Conservation (phyloP, 1,284 basidiomycete species). For the Malassezia sympodialis region DNA sequence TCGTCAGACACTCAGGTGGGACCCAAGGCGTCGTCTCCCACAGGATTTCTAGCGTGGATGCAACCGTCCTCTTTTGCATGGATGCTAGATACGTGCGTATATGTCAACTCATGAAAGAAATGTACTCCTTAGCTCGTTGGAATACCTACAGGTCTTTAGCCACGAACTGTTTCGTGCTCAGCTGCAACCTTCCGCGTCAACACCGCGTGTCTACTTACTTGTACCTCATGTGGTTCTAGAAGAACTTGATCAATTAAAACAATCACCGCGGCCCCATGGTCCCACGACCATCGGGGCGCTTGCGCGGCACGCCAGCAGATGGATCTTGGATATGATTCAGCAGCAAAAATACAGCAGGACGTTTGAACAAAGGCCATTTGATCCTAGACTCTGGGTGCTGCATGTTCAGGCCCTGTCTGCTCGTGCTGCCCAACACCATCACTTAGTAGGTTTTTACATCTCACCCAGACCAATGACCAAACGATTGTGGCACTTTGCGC, state of each 20-base stretch:
- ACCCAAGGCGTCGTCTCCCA: background rate
- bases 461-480: slow-evolving; percentile 16
- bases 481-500: slow-evolving; percentile 12
- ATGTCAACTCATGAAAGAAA: background rate
- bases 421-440: background rate
- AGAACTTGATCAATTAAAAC: slow-evolving; percentile 14
- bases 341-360: slow-evolving; percentile 2
- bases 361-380: background rate
- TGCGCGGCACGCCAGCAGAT: slow-evolving; percentile 9
- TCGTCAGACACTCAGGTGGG: too few relatives aligned
- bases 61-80: background rate
- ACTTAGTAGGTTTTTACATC: background rate
- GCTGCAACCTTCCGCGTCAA: background rate
- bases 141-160: background rate
- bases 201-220: slow-evolving; percentile 3
- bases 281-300: background rate
- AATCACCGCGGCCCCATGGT: background rate
- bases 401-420: slow-evolving; percentile 7
- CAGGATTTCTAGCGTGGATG: background rate
- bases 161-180: background rate
- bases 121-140: background rate
- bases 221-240: slow-evolving; percentile 13
- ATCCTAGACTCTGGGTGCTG: slow-evolving; percentile 2
- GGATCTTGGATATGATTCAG: slow-evolving; percentile 13
- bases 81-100: slow-evolving; percentile 15